Evolutionary conservation across 495 filamentous ascomycete genomes (phyloP).

Genomic region (Daldinia grandis): DNA sequence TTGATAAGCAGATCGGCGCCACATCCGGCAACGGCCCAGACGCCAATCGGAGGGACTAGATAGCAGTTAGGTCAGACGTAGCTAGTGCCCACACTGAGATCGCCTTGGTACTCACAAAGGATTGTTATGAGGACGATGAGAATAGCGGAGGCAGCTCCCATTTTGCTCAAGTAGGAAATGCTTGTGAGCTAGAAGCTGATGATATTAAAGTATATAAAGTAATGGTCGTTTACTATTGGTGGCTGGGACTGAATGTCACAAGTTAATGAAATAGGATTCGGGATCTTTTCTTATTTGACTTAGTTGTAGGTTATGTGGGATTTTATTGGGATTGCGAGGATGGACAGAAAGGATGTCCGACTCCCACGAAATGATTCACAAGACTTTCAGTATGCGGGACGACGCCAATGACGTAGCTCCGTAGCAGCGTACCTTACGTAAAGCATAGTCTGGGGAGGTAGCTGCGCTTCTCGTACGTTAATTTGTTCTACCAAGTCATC

Average conservation of each 20-base stretch:
- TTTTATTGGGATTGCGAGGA: not conserved
- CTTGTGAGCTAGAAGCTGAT: not conserved
- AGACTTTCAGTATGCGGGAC: not conserved
- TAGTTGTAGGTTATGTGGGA: not conserved
- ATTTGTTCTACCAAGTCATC: not conserved
- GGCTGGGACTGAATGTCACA: not conserved
- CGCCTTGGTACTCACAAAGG: constrained; percentile 51
- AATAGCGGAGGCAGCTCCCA: constrained; percentile 63
- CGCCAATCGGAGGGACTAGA: constrained; percentile 55
- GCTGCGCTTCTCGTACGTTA: not conserved
- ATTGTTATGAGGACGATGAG: constrained; percentile 66
- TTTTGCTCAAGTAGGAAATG: constrained; percentile 41
- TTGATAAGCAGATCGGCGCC: constrained; percentile 90
- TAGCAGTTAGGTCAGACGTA: constrained; percentile 4
- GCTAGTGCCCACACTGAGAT: not conserved
- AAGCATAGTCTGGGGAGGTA: not conserved
- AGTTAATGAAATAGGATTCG: not conserved
- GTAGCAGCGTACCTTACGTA: constrained; percentile 4
- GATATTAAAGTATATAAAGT: not conserved
- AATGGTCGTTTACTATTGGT: not conserved
- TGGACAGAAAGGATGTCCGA: too few relatives aligned
- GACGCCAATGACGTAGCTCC: constrained; percentile 3
- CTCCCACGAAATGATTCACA: too few relatives aligned
- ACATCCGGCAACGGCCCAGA: constrained; percentile 63
- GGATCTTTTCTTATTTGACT: not conserved